Base-by-base conservation (phyloP, 345 rosid genomes). In the Orychophragmus violaceus region DNA sequence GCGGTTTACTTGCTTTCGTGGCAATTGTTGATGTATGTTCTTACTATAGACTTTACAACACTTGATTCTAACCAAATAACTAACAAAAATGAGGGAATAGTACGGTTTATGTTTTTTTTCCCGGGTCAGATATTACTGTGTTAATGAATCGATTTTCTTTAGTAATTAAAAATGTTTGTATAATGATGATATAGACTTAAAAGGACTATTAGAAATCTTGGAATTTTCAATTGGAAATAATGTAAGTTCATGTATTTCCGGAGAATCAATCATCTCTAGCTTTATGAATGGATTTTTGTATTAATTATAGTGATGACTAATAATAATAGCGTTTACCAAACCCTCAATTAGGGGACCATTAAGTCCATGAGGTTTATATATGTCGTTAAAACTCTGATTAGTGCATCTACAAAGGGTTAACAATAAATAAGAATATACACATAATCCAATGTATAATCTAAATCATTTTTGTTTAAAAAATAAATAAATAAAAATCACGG, bases 161-260 rank as follows among this genome's bases (percentile, higher is more conserved):
- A 7, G 46, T 14, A 10, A 46, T 57, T 14, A 24, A 8, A 16
- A 6, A 2, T 6, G 16, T 41, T 41, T 41, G 48, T 16, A 41
- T 52, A 61, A 21, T 62, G 37, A 70, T 70, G 42, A 63, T 55
- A 63, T 55, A 63, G 57, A 32, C 24, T 51, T 60, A 8, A 18
- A 48, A 12, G 2, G 3, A 53, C 21, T 56, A 65, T 3, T 6
- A 24, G 0, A 56, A 12, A 35, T 59, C 14, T 69, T 59, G 60
- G 67, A 69, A 49, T 14, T 59, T 49, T 48, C 50, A 59, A 21
- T 61, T 24, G 23, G 25, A 44, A 55, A 53, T 62, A 22, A 53
- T 62, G 35, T 10, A 54, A 24, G 75, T 71, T 62, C 41, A 71
- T 70, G 74, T 45, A 70, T 62, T 62, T 53, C 19, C 30, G 28